Evolutionary conservation across 768 basidiomycete genomes (phyloP), one percentile per base, ranked within the genome.

Genomic region (Gymnopilus junonius): DNA sequence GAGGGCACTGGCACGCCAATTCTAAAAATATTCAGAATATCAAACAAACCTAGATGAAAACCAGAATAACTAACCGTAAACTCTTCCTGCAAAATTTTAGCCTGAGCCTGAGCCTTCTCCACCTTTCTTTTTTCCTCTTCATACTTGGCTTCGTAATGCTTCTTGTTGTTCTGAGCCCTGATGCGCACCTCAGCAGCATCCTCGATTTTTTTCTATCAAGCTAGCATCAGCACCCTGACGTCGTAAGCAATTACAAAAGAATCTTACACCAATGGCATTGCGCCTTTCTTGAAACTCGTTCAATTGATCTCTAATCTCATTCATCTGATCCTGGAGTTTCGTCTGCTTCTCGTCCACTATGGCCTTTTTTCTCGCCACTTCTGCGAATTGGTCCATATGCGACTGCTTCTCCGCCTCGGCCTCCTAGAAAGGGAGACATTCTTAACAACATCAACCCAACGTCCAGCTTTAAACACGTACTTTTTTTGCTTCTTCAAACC

Each of bases 1-100:
- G 21, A 80, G 72, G 15, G 93, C 94, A 42, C 84, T 84, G 3
- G 71, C 76, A 2, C 85, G 86, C 91, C 91, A 94, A 23, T 79
- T 79, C 85, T 92, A 67, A 32, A 32, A 40, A 40, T 11, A 20
- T 48, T 51, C 46, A 59, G 25, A n/a, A 50, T 6, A 23, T n/a
- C 39, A 54, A n/a, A 12, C 17, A 10, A 55, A 20, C 1, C 17
- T n/a, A 37, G 20, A 27, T 23, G 29, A 32, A 12, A 48, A 39
- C 8, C 20, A 27, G 42, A 23, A 35, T n/a, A 4, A 48, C 66
- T 20, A 23, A 90, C 92, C 70, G 77, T 74, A 65, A 88, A 91
- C 70, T 94, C 91, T 59, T 81, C 73, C 67, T 90, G 79, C 17
- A 92, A 71, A 11, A 83, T 76, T 15, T 83, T 77, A 2, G 82